Evolutionary conservation across 2,329 filamentous ascomycete genomes (phyloP).

Genomic region (Penicillium sp.): DNA sequence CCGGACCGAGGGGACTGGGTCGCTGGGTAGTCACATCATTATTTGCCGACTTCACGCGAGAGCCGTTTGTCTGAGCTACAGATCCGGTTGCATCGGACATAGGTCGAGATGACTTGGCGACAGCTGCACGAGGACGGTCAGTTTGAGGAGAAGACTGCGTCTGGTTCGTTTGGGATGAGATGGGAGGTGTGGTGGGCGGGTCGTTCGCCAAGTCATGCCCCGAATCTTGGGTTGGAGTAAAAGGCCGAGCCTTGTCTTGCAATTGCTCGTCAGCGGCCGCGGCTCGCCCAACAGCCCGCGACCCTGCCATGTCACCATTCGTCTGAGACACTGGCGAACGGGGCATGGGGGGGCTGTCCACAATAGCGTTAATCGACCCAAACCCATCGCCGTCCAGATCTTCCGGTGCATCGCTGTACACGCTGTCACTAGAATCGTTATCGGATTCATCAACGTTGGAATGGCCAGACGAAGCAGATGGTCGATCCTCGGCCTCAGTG

Average conservation of each 20-base stretch:
- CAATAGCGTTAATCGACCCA: conserved; percentile 47
- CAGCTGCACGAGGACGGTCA: too few relatives aligned
- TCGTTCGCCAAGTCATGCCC: conserved; percentile 12
- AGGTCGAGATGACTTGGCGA: too few relatives aligned
- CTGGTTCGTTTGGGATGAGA: conserved; percentile 12
- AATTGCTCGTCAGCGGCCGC: conserved; percentile 14
- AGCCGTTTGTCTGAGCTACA: conserved; percentile 8
- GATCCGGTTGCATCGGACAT: conserved; percentile 17
- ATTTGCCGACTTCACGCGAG: conserved; percentile 2
- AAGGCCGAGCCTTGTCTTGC: conserved; percentile 15
- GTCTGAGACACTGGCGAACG: conserved; percentile 9
- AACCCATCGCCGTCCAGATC: conserved; percentile 41
- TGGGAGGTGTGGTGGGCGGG: conserved; percentile 14
- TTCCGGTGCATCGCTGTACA: conserved; percentile 45
- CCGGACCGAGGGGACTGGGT: conserved; percentile 21
- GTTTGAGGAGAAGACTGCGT: too few relatives aligned
- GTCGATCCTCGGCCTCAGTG: conserved; percentile 57
- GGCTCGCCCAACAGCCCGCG: conserved; percentile 10
- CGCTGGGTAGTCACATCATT: conserved; percentile 11
- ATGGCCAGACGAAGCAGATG: conserved; percentile 20
- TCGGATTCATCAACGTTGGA: conserved; percentile 25
- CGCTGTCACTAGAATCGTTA: conserved; percentile 39
- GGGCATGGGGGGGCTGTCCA: conserved; percentile 30
- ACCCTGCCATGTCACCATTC: conserved; percentile 15
- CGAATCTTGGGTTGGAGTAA: conserved; percentile 16